Base-by-base conservation (phyloP, 208 protist species). In the Novymonas esmeraldas region DNA sequence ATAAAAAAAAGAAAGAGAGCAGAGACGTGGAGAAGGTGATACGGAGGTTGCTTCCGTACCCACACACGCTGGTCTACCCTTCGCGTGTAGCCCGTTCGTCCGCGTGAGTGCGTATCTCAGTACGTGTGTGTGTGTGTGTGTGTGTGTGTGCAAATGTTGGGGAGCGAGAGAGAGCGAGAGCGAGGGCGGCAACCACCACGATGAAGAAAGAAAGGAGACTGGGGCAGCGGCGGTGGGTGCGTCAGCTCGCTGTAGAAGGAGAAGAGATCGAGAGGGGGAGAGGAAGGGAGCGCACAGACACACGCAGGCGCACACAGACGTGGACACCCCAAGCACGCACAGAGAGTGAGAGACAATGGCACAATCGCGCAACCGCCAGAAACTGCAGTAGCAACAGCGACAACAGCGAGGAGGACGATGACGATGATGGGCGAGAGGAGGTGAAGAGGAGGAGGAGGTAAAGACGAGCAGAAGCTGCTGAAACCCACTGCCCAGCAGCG, bases 391-490 rank as follows among this genome's bases (percentile, higher is more conserved):
- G 45, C 45, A 50, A 20, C 6, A 54, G 6, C 24, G 33, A 6
- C 3, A 33, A 54, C 7, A 16, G 5, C 9, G 44, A 66, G 24
- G 42, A 59, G 67, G 48, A 62, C n/a, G n/a, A n/a, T n/a, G n/a
- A n/a, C n/a, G n/a, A n/a, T n/a, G 29, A 26, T 3, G n/a, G 39
- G 31, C 58, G 58, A 46, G 51, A 10, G 38, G 9, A 20, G 38
- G 26, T 14, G 52, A 14, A 39, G 48, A 74, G n/a, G 55, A 55
- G 65, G 51, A 34, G 51, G 61, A 49, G 45, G 11, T 33, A 54
- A 51, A 57, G 44, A n/a, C 9, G 62, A 69, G 49, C 20, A 28
- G 68, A 29, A 49, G 51, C 58, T 70, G n/a, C 56, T 39, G 20
- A 31, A 57, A 14, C 39, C n/a, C n/a, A n/a, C n/a, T n/a, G n/a